Conservation (phyloP, 345 rosid species). For the Eucalyptus curtisii region DNA sequence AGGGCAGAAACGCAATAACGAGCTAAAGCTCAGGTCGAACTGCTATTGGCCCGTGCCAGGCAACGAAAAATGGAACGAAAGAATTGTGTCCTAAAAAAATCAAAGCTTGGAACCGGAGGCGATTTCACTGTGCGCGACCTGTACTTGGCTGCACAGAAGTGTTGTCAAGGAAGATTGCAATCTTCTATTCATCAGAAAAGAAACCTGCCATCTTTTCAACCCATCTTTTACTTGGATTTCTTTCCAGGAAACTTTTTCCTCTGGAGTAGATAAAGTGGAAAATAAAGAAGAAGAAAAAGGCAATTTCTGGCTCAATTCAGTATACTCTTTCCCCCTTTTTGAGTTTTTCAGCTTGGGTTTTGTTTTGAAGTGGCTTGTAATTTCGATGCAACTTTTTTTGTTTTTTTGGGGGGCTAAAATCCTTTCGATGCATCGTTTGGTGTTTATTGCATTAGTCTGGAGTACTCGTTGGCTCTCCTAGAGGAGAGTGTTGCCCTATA, state of each 20-base stretch:
- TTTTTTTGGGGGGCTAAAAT: no score
- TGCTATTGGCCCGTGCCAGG: neutral
- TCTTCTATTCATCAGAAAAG: neutral
- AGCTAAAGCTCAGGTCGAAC: neutral
- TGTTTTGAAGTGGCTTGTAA: neutral
- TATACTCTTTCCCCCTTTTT: neutral
- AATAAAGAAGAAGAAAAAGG: neutral
- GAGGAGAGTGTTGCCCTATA: neutral
- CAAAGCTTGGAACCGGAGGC: neutral
- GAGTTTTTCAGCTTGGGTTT: neutral
- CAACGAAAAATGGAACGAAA: neutral
- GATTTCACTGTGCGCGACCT: neutral
- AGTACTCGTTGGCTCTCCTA: neutral
- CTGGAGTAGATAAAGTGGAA: neutral
- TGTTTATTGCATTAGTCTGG: neutral
- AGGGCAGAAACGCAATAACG: neutral
- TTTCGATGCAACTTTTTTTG: neutral
- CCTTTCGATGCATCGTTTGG: neutral
- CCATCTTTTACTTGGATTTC: neutral
- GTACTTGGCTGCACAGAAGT: neutral
- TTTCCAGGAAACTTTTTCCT: neutral
- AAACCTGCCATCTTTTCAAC: neutral
- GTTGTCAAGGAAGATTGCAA: neutral
- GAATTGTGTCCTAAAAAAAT: neutral
- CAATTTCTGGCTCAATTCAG: neutral